Evolutionary conservation across 106 monocot species (phyloP), one percentile per base, ranked within the genome.

Genomic region (Agapanthus africanus): DNA sequence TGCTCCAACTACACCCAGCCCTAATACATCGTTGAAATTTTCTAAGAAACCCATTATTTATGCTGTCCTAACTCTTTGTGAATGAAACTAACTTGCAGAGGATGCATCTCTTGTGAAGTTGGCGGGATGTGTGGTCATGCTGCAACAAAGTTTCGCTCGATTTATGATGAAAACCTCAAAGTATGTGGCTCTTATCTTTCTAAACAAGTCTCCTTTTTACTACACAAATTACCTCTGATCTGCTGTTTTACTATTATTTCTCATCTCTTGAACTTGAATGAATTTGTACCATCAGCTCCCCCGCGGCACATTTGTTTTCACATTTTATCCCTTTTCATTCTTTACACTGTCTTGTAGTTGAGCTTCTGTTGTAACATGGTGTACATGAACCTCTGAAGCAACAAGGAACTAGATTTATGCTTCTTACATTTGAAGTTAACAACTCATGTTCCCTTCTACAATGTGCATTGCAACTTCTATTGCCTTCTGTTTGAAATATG

Each of bases 271-370:
- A 40, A 65, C 41, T 44, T 66, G 59, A 39, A 19, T 34, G 62
- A 63, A 69, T 54, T 23, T 70, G 64, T 65, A 54, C 46, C 34
- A 78, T 30, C 1, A 64, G 38, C 21, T 25, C 10, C 13, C 39
- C 1, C 1, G 64, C 38, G 21, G 64, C 64, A 64, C 19, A 35
- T 38, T 23, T 5, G 33, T 54, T 56, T 35, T 64, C 54, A 57
- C 26, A 13, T 50, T 19, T 38, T 40, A 54, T 19, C 7, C 46
- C 46, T 15, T 54, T 37, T 28, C 28, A 64, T 64, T 65, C 66
- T 38, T 74, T 74, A 50, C 38, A 54, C 33, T 40, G 19, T 54
- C 54, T 57, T 74, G 36, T 57, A 74, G 67, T 67, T 74, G 42
- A 67, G 46, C 31, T 65, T 54, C 65, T 52, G 18, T 57, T 72